These are phyloP conservation scores for Ascochyta lentis DNA, from an alignment of 2,329 filamentous ascomycete genomes.

Conservation along the genomic window DNA sequence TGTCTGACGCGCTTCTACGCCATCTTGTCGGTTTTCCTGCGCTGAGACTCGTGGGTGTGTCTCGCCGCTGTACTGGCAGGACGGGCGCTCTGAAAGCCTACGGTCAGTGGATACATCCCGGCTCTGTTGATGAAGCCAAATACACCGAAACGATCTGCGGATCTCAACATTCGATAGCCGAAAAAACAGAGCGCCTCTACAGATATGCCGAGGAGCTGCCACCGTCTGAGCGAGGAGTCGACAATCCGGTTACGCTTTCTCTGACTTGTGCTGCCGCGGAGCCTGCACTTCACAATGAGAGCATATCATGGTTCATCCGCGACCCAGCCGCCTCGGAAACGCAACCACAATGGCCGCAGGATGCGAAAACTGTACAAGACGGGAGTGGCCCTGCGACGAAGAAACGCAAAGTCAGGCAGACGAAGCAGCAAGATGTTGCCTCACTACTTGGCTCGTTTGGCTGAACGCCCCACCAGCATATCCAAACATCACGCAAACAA, in stretches of 20 bases:
- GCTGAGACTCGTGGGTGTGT: background rate
- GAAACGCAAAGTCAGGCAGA: constrained; percentile 21
- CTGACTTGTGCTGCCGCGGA: background rate
- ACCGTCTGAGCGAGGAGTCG: background rate
- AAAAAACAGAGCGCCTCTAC: background rate
- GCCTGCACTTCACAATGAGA: background rate
- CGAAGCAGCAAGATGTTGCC: constrained; percentile 23
- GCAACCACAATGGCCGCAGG: background rate
- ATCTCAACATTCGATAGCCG: background rate
- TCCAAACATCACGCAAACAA: background rate
- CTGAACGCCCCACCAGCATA: background rate
- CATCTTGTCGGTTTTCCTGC: background rate
- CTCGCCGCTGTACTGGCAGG: background rate
- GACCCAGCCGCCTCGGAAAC: background rate
- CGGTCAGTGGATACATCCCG: background rate
- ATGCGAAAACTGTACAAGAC: no score
- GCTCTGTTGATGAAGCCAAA: background rate
- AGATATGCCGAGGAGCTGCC: background rate
- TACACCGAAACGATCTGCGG: background rate
- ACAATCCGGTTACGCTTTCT: background rate
- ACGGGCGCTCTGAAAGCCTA: no score
- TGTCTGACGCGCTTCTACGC: background rate
- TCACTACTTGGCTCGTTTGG: constrained; percentile 21
- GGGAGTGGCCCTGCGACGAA: constrained; percentile 1
- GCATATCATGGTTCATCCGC: background rate